A percentile compares a stretch with the other conserved stretches of the same genome.
Evolutionary conservation across 1,284 basidiomycete genomes (phyloP).

Genomic region (Rhodotorula sp.): DNA sequence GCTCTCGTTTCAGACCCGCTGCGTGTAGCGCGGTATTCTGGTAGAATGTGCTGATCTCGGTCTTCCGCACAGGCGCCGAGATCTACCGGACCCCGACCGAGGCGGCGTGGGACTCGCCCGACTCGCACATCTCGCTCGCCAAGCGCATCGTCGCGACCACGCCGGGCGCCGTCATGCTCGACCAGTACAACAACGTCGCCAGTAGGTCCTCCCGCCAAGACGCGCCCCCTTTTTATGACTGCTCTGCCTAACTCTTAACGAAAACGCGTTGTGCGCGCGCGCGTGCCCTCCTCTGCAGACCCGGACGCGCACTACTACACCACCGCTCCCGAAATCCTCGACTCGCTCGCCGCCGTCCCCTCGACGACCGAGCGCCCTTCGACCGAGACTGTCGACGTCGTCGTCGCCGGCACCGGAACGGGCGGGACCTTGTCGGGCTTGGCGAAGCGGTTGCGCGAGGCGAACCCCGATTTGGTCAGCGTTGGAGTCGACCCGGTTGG

Average conservation of each 20-base stretch:
- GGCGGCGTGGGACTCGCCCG: conserved; percentile 78
- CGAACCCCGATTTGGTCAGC: conserved; percentile 61
- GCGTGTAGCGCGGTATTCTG: too few species aligned
- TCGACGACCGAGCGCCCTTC: conserved; percentile 51
- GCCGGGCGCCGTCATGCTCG: conserved; percentile 81
- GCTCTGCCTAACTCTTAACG: not conserved
- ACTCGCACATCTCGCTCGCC: conserved; percentile 83
- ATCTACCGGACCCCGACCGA: conserved; percentile 92
- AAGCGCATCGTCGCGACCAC: conserved; percentile 73
- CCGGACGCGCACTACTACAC: conserved; percentile 83
- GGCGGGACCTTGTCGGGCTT: conserved; percentile 91
- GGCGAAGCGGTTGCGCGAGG: conserved; percentile 74
- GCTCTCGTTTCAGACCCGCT: too few species aligned
- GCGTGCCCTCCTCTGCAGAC: conserved; percentile 50
- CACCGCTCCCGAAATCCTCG: conserved; percentile 86
- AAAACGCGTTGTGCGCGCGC: not conserved
- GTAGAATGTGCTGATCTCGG: not conserved
- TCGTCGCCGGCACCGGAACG: conserved; percentile 89
- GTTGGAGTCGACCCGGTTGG: conserved; percentile 94
- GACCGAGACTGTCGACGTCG: conserved; percentile 67
- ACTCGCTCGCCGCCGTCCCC: conserved; percentile 51
- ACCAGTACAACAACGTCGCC: conserved; percentile 73
- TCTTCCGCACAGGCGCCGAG: conserved; percentile 64
- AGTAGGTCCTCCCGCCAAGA: conserved; percentile 49
- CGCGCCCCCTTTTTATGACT: too few species aligned